phyloP scores from a whole-genome alignment of 2,329 filamentous ascomycete species.

The Ilyonectria destructans region DNA sequence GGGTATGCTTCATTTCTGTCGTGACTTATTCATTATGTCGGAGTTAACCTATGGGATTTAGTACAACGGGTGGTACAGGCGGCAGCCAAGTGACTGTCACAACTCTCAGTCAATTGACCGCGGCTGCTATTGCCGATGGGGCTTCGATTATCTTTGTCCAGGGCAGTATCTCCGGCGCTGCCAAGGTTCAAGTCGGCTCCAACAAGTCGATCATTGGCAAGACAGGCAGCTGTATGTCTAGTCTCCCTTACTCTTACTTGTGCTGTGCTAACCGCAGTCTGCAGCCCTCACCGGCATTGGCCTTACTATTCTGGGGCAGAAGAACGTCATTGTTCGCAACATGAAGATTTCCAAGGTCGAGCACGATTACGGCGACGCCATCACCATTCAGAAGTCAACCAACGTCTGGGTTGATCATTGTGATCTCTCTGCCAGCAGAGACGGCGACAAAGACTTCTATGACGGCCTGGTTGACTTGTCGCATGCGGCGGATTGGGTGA shows the following conservation, averaged over 20 bases:
- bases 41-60: not conserved
- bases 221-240: slow-evolving; percentile 39
- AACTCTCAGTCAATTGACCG: slow-evolving; percentile 34
- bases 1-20: slow-evolving; percentile 21
- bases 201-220: slow-evolving; percentile 46
- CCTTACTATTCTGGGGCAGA: slow-evolving; percentile 38
- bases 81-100: slow-evolving; percentile 32
- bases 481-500: slow-evolving; percentile 62
- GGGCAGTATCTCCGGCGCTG: slow-evolving; percentile 42
- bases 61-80: slow-evolving; percentile 37
- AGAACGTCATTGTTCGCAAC: slow-evolving; percentile 73
- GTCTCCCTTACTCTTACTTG: no score
- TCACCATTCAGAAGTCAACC: slow-evolving; percentile 63
- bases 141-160: slow-evolving; percentile 40
- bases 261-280: slow-evolving; percentile 24
- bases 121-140: slow-evolving; percentile 35
- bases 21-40: fast-evolving
- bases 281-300: slow-evolving; percentile 42
- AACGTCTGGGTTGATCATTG: slow-evolving; percentile 67
- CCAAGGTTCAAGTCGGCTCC: slow-evolving; percentile 44
- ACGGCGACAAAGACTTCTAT: slow-evolving; percentile 61
- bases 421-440: slow-evolving; percentile 57
- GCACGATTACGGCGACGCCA: slow-evolving; percentile 65
- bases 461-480: slow-evolving; percentile 63
- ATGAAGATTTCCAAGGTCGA: slow-evolving; percentile 66